These are phyloP conservation scores for Chalciporus sp. DNA, from an alignment of 1,284 basidiomycete species.

Conservation along the genomic window DNA sequence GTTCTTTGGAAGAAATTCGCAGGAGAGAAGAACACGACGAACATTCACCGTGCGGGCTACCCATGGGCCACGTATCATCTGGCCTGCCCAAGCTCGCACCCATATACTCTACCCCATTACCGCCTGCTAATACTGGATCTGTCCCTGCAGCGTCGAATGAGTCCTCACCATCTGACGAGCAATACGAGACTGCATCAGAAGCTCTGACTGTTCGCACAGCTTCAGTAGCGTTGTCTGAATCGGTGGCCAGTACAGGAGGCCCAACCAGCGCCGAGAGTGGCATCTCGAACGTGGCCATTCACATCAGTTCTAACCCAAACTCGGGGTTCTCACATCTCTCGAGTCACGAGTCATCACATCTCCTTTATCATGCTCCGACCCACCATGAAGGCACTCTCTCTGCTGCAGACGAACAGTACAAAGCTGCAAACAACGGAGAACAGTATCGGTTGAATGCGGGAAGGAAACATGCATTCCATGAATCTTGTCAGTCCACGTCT, in stretches of 20 bases:
- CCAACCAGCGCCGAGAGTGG: not conserved
- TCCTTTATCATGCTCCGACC: not conserved
- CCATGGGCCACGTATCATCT: not conserved
- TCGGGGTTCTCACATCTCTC: not conserved
- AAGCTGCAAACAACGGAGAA: conserved; percentile 56
- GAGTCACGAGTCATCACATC: conserved; percentile 29
- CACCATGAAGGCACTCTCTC: conserved; percentile 47
- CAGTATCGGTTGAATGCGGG: conserved; percentile 53
- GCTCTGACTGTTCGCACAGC: conserved; percentile 23
- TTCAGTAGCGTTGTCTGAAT: not conserved
- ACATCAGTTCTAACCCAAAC: not conserved
- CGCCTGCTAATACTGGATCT: not conserved
- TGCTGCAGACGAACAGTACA: conserved; percentile 46
- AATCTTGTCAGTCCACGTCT: conserved; percentile 52
- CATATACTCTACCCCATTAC: not conserved
- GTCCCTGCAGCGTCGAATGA: conserved; percentile 6
- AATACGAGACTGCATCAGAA: conserved; percentile 30
- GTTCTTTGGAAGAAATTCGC: conserved; percentile 40
- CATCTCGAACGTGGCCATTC: not conserved
- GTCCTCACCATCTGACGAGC: conserved; percentile 28
- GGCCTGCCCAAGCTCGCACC: not conserved
- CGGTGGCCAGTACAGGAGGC: not conserved
- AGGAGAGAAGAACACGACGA: not conserved
- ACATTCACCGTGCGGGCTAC: not conserved
- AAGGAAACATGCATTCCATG: conserved; percentile 67